These are phyloP conservation scores for Pyronema omphalodes DNA, from an alignment of 495 filamentous ascomycete genomes.

Conservation along the genomic window DNA sequence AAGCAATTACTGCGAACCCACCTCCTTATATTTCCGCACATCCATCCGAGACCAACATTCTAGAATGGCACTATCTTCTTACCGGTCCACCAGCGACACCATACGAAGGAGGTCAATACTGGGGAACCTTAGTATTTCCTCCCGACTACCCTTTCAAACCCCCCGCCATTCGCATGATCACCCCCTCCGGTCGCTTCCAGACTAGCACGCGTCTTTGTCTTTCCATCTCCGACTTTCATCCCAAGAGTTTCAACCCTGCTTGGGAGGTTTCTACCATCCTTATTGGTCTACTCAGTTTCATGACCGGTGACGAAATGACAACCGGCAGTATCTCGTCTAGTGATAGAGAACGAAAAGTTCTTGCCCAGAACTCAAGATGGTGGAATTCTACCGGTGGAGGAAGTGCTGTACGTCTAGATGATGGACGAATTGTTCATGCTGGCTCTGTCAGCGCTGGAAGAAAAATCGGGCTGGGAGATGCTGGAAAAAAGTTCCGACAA, in stretches of 20 bases:
- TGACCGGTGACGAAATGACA: constrained; percentile 98
- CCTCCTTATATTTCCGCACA: constrained; percentile 87
- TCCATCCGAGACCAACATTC: constrained; percentile 84
- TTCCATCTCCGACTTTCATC: constrained; percentile 91
- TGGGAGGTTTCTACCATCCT: constrained; percentile 96
- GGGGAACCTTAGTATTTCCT: constrained; percentile 91
- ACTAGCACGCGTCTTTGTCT: constrained; percentile 82
- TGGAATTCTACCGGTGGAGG: constrained; percentile 96
- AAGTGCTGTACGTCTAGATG: constrained; percentile 34
- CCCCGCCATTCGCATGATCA: constrained; percentile 97
- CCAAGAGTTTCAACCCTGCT: constrained; percentile 94
- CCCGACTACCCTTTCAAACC: constrained; percentile 94
- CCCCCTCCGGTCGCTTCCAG: constrained; percentile 86
- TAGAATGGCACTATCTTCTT: constrained; percentile 99
- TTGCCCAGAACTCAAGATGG: constrained; percentile 68
- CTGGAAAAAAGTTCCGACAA: constrained; percentile 67
- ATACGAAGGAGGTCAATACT: constrained; percentile 91
- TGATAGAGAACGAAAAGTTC: constrained; percentile 57
- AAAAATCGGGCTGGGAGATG: constrained; percentile 66
- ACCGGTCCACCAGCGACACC: constrained; percentile 90
- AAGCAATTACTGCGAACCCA: constrained; percentile 75
- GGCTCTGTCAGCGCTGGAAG: constrained; percentile 31
- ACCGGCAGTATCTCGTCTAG: constrained; percentile 74
- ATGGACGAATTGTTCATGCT: constrained; percentile 30
- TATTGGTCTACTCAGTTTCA: constrained; percentile 84